Base-by-base conservation (phyloP, 257 asterid species). In the Solanum virginianum region DNA sequence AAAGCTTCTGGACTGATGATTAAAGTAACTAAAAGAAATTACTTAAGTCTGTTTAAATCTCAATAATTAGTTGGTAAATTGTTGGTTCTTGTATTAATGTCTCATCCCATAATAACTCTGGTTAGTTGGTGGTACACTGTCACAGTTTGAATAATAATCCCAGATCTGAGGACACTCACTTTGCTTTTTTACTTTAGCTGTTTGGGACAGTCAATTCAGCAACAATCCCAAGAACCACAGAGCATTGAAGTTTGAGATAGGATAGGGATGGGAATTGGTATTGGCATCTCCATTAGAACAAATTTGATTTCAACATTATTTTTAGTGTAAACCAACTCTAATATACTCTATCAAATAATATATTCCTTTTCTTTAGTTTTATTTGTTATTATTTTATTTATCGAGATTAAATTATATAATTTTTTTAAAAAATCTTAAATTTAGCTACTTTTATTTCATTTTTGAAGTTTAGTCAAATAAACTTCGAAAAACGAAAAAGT, bases 181-280 rank as follows among this genome's bases (percentile, higher is more conserved):
- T 63, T 17, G 49, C 62, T 15, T 57, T 10, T 55, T 83, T 74
- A 32, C 72, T 49, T 47, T 63, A 63, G 70, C 39, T 63, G 41
- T 65, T 86, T 77, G 24, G 63, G 16, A 51, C 45, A 51, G 63
- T 77, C 63, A 77, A 77, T 26, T 77, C 60, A 53, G 75, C 83
- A 66, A 66, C 68, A 86, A 87, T 84, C 93, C 91, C 87, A 84
- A 86, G 81, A 43, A 90, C 83, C 86, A 86, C 85, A 89, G 36
- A 89, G 81, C 70, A 69, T 83, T 85, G 74, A 85, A 84, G 84
- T 79, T 84, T 45, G 47, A 63, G 74, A 75, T 17, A 12, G 43
- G 60, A 49, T 75, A 75, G 60, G 14, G 81, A 75, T 49, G 60
- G 20, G 32, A 74, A 12, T 47, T 45, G 13, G n/a, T 68, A 32